Percentiles rank a stretch among this genome's conserved stretches.
phyloP scores from a whole-genome alignment of 139 green algal species.

The Chlamydomonas eustigma region DNA sequence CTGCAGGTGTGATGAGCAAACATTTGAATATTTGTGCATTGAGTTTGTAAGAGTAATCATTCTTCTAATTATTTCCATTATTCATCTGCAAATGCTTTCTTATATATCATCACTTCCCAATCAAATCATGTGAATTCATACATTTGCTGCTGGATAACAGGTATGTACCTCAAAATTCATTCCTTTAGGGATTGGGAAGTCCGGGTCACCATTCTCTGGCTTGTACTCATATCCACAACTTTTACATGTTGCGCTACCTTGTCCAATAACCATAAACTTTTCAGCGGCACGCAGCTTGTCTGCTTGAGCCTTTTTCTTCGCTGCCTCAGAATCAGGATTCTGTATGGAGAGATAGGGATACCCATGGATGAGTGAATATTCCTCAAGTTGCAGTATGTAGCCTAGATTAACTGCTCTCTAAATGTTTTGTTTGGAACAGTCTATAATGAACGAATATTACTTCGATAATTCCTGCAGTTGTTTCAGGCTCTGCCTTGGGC shows the following conservation, averaged over 20 bases:
- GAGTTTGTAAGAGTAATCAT: no score
- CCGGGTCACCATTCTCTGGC: slow-evolving; percentile 75
- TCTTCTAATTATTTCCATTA: no score
- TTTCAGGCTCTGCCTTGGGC: not conserved
- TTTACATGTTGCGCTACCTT: slow-evolving; percentile 68
- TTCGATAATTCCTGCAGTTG: not conserved
- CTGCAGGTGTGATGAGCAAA: no score
- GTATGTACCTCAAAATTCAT: slow-evolving; percentile 58
- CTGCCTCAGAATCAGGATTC: not conserved
- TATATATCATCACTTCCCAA: no score
- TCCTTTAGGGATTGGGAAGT: slow-evolving; percentile 81
- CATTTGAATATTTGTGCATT: no score
- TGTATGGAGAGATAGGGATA: not conserved
- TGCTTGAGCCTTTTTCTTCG: not conserved
- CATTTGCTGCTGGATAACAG: no score
- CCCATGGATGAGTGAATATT: no score
- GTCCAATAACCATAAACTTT: slow-evolving; percentile 87
- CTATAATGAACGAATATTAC: not conserved
- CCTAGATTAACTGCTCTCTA: not conserved
- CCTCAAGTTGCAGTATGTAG: not conserved
- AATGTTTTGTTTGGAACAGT: not conserved
- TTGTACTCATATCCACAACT: slow-evolving; percentile 77
- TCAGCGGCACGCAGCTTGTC: slow-evolving; percentile 69
- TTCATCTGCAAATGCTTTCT: no score
- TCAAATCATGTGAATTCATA: no score